Conservation (phyloP, 331 rosid genomes). For the Phaseolus coccineus region DNA sequence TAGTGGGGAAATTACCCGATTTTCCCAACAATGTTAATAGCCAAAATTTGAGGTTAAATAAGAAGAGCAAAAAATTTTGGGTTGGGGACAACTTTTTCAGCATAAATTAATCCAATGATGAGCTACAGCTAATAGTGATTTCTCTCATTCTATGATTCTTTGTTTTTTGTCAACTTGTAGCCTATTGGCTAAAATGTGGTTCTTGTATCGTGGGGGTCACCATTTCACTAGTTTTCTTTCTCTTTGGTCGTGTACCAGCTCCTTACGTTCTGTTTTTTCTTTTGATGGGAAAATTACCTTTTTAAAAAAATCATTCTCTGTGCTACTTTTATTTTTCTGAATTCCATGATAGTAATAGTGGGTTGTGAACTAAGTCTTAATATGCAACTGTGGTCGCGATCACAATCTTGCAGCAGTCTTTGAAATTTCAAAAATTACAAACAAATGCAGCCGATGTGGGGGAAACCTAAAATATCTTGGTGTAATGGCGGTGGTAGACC, state of each 20-base stretch:
- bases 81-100: not conserved
- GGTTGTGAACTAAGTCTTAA: not conserved
- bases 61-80: not conserved
- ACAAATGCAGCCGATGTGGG: not conserved
- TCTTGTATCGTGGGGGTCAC: not conserved
- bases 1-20: too few relatives aligned
- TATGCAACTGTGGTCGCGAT: not conserved
- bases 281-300: not conserved
- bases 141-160: conserved; percentile 12
- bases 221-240: not conserved
- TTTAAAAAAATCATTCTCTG: not conserved
- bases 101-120: not conserved
- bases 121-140: not conserved
- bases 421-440: not conserved
- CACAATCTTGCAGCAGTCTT: not conserved
- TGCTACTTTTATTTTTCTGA: not conserved
- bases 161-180: not conserved
- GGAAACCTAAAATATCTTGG: not conserved
- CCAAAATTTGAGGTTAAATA: not conserved
- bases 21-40: not conserved
- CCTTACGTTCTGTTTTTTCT: not conserved
- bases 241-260: not conserved
- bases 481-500: not conserved
- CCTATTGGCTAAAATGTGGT: not conserved
- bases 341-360: not conserved